Evolutionary conservation across 345 rosid species (phyloP), one percentile per base, ranked within the genome.

Genomic region (Kernera saxatilis): DNA sequence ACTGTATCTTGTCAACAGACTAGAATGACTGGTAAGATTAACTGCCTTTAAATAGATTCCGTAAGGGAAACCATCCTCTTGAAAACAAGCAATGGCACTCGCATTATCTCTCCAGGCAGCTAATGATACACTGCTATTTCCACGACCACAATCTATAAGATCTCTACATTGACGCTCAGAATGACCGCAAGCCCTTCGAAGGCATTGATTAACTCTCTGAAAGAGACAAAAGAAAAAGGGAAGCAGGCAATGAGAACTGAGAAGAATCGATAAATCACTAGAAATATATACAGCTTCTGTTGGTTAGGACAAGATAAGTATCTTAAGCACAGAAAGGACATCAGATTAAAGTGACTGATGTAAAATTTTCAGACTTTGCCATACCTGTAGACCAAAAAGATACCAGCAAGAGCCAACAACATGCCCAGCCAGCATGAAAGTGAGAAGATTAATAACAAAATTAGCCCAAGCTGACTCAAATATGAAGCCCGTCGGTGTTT

Each of bases 141-240:
- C 84, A 50, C 21, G 10, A 41, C 88, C 87, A 69, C 97, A 90
- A 71, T 93, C 97, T 80, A 87, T 84, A 56, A 84, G 79, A 0
- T 3, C 2, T 79, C 0, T 23, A 61, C 97, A 93, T 2, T 0
- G 3, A 3, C 1, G 36, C 5, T 0, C 13, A 60, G 79, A 66
- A 1, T 30, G 0, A 32, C 8, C 50, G 66, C 98, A 90, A 43
- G 88, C 98, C 44, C 84, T 65, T 57, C 83, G 85, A 64, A 93
- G 86, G 79, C 98, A 93, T 54, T 83, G 86, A 73, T 90, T 88
- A 45, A 93, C 94, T 86, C 97, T 89, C 98, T 93, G 91, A 33
- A 25, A 64, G 12, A 14, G 18, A 54, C 54, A 39, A 50, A 53
- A 26, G 2, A 6, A 40, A 69, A 19, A 8, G 14, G 11, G 26